Base-by-base conservation (phyloP, 768 basidiomycete genomes). In the Pulveroboletus ravenelii region DNA sequence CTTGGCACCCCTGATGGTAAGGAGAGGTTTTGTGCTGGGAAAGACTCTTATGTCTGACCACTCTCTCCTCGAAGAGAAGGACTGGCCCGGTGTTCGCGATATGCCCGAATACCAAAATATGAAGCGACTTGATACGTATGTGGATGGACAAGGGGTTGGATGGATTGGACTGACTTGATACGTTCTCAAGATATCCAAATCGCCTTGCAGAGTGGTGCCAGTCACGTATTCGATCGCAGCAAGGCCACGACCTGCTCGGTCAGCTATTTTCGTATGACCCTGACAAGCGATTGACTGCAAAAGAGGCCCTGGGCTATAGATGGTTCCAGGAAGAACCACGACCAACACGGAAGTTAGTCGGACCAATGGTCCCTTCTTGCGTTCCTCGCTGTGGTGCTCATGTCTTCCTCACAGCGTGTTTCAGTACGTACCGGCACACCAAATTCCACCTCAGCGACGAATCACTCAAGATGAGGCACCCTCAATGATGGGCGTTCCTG, bases 281-380 rank as follows among this genome's bases (percentile, higher is more conserved):
- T 1, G 87, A 89, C 59, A 81, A 77, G 53, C 77, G 96, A 30
- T 78, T 97, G 37, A 93, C 85, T 0, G 92, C 93, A 1, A 77
- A 79, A 56, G 82, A 89, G 52, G 88, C 92, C 0, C 72, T 99
- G 1, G 74, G 74, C 17, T 94, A 97, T 66, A 79, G 79, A 55
- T 99, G 94, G 93, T 99, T 98, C 67, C 78, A 80, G 20, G 92
- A 95, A 63, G 94, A 94, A 8, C 92, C 93, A 9, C 77, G 77
- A 39, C 90, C 94, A 3, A 88, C 87, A 15, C 76, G 75, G 65
- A 93, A 95, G 94, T 96, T 56, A 57, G 88, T 75, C 15, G 10
- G 17, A 49, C 17, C 15, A 17, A 31, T 27, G 30, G 31, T 40
- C 10, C 45, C 13, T 48, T 48, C 34, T 25, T 52, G 13, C 32